Evolutionary conservation across 345 rosid species (phyloP), one percentile per base, ranked within the genome.

Genomic region (Pugionium cornutum): DNA sequence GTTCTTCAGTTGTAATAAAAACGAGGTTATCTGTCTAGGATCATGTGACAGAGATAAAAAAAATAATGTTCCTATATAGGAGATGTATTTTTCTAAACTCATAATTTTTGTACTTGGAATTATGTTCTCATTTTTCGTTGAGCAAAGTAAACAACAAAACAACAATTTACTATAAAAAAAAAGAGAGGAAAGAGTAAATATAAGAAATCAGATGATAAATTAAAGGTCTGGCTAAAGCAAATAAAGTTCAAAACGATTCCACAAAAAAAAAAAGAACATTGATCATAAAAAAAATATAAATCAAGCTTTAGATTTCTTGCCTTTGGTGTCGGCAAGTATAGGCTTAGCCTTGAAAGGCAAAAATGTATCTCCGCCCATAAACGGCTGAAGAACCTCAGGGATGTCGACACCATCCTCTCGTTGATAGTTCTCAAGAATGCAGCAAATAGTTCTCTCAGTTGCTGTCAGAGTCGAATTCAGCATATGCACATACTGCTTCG

Each of bases 381-480:
- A 90, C 6, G 75, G 80, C 73, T 64, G 66, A 9, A 90, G 66
- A 37, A 62, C 83, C 72, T 88, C 90, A 2, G 99, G 99, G 11
- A 92, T 66, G 67, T 83, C 96, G 2, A 90, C 92, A 18, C 98
- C 92, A 49, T 82, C 84, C 58, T 88, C 97, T 48, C 62, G 82
- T 79, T 92, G 98, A 75, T 83, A 81, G 76, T 88, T 92, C 75
- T 92, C 98, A 0, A 92, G 95, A 75, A 92, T 88, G 80, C 92
- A 83, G 79, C 97, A 92, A 11, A 92, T 71, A 26, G 98, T 89
- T 79, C 98, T 92, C 81, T 92, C 96, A 0, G 98, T 92, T 4
- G 97, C 98, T 0, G 98, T 83, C 2, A 92, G 97, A 11, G 98
- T 89, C 1, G 98, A 92, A 77, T 92, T 92, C 78, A 89, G 73